phyloP scores from a whole-genome alignment of 805 yeast genomes.

The Ogataea angusta region DNA sequence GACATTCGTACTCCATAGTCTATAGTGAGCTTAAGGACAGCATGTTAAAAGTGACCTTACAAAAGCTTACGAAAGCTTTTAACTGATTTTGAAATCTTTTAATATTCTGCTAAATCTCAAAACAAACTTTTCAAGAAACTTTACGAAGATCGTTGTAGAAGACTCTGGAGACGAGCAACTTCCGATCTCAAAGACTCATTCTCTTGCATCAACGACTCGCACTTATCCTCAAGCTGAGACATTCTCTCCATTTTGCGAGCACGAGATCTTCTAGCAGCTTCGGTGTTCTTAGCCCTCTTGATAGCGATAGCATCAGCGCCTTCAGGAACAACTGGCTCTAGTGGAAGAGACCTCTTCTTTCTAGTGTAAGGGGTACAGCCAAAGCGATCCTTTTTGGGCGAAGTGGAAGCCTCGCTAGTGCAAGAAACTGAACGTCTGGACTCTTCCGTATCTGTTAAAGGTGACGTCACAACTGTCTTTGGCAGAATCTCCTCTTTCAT shows the following conservation, averaged over 20 bases:
- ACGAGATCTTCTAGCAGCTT: slow-evolving; percentile 93
- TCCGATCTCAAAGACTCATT: slow-evolving; percentile 63
- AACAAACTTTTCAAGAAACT: not conserved
- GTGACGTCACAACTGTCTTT: slow-evolving; percentile 1
- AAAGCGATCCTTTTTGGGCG: slow-evolving; percentile 55
- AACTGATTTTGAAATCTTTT: not conserved
- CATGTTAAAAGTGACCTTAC: no score
- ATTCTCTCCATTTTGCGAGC: slow-evolving; percentile 90
- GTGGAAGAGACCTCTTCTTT: slow-evolving; percentile 70
- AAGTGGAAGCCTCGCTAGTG: slow-evolving; percentile 14
- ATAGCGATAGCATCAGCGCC: slow-evolving; percentile 63
- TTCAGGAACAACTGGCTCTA: slow-evolving; percentile 64
- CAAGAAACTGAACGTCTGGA: slow-evolving; percentile 4
- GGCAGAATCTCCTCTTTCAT: not conserved
- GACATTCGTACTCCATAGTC: no score
- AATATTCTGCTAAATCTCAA: not conserved
- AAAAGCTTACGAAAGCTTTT: no score
- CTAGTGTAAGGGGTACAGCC: slow-evolving; percentile 77
- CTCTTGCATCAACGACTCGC: slow-evolving; percentile 57
- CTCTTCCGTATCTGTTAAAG: not conserved
- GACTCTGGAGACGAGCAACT: slow-evolving; percentile 46
- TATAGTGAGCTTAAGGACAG: no score
- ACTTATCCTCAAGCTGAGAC: slow-evolving; percentile 75
- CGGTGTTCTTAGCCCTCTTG: slow-evolving; percentile 96
- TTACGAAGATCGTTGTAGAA: slow-evolving; percentile 18